Conservation (phyloP, 1,284 basidiomycete genomes). For the Microstroma glucosiphilum region DNA sequence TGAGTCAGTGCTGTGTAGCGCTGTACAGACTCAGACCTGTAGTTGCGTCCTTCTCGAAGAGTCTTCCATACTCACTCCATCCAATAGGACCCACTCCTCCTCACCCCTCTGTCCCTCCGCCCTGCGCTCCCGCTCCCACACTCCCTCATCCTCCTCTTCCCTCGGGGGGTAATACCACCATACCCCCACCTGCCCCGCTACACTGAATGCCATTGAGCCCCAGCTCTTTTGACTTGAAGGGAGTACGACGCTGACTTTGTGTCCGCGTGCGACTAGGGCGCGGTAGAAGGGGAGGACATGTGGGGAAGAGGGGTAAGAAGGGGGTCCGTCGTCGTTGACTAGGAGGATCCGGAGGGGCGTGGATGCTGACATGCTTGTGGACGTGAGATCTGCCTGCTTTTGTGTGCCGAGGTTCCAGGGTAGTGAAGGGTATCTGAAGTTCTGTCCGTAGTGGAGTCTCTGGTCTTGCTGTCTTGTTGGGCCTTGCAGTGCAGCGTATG, state of each 20-base stretch:
- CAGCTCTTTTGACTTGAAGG: constrained; percentile 37
- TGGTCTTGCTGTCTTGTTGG: too few species aligned
- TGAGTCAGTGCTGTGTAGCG: too few species aligned
- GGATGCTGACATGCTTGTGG: background rate
- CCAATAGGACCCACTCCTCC: constrained; percentile 37
- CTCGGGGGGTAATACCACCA: constrained; percentile 49
- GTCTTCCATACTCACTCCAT: constrained; percentile 24
- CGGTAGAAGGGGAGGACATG: constrained; percentile 43
- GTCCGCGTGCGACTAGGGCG: constrained; percentile 27
- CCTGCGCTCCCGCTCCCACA: background rate
- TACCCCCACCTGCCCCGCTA: constrained; percentile 27
- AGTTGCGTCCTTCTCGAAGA: too few species aligned
- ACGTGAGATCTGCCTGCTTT: too few species aligned
- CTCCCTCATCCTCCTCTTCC: constrained; percentile 29
- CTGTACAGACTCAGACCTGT: too few species aligned
- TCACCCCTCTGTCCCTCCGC: background rate
- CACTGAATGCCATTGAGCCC: constrained; percentile 43
- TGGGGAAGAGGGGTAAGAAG: constrained; percentile 29
- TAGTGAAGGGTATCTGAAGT: too few species aligned
- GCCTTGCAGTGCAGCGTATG: too few species aligned
- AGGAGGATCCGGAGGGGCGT: constrained; percentile 23
- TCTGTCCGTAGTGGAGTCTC: too few species aligned
- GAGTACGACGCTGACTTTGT: constrained; percentile 45
- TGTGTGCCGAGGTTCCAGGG: too few species aligned
- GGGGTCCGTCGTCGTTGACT: constrained; percentile 49